Evolutionary conservation across 257 asterid species (phyloP).

Genomic region (Striga asiatica): DNA sequence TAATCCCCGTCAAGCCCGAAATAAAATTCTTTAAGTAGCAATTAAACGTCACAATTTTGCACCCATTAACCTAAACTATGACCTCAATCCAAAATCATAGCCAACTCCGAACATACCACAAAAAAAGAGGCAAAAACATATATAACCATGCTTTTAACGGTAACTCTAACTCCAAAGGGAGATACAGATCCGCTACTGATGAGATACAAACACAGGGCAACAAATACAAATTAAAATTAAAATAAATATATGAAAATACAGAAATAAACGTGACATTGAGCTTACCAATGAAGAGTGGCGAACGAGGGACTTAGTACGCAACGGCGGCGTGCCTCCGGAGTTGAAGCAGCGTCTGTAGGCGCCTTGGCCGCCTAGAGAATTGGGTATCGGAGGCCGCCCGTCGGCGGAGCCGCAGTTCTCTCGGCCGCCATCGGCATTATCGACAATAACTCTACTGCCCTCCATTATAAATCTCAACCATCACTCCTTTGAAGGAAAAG

Average conservation of each 20-base stretch:
- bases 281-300: constrained; percentile 69
- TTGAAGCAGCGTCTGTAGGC: constrained; percentile 33
- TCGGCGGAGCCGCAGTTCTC: constrained; percentile 43
- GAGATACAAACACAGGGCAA: too few relatives aligned
- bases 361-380: constrained; percentile 32
- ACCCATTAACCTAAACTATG: not conserved
- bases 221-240: not conserved
- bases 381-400: constrained; percentile 67
- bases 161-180: not conserved
- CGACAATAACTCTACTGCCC: constrained; percentile 41
- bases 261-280: not conserved
- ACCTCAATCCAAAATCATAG: not conserved
- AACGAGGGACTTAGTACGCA: constrained; percentile 39
- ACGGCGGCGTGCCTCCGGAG: constrained; percentile 26
- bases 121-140: too few relatives aligned
- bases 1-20: not conserved
- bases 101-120: too few relatives aligned
- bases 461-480: constrained; percentile 73
- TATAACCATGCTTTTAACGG: too few relatives aligned
- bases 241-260: not conserved
- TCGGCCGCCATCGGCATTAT: constrained; percentile 32
- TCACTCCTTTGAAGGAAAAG: constrained; percentile 30
- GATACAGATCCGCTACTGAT: not conserved
- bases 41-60: not conserved
- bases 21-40: not conserved